Conservation (phyloP, 306 rosid genomes). For the Clitoria ternatea region DNA sequence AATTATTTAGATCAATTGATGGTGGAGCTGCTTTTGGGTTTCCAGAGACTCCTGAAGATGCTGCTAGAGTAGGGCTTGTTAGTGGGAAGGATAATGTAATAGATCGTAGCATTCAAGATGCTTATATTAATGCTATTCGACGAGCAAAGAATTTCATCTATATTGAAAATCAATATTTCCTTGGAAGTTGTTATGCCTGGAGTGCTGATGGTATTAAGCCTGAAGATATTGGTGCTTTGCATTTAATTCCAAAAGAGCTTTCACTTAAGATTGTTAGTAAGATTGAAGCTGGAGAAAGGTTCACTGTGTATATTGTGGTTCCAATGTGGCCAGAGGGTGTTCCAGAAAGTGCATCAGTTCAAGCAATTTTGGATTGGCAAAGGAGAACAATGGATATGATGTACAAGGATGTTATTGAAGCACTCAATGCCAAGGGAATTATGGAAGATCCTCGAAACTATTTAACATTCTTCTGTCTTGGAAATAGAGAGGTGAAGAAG, state of each 20-base stretch:
- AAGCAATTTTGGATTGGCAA: conserved; percentile 75
- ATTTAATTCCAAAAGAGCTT: conserved; percentile 60
- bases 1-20: conserved; percentile 60
- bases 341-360: conserved; percentile 62
- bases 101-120: conserved; percentile 65
- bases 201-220: conserved; percentile 54
- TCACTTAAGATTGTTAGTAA: conserved; percentile 59
- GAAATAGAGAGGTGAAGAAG: conserved; percentile 54
- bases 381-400: conserved; percentile 69
- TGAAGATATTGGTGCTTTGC: conserved; percentile 59
- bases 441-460: conserved; percentile 59
- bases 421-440: conserved; percentile 47
- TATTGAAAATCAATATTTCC: conserved; percentile 67
- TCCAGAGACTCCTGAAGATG: conserved; percentile 65
- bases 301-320: conserved; percentile 54
- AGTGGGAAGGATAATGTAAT: conserved; percentile 67
- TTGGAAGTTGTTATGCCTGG: conserved; percentile 62
- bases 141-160: conserved; percentile 62
- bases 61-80: conserved; percentile 54
- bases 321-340: conserved; percentile 77
- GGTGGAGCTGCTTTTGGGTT: conserved; percentile 78
- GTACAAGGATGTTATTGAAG: conserved; percentile 54
- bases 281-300: conserved; percentile 73
- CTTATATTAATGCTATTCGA: conserved; percentile 63
- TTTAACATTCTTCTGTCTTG: conserved; percentile 68